Evolutionary conservation across 139 green algal genomes (phyloP), one percentile per base, ranked within the genome.

Genomic region (Ettlia oleoabundans): DNA sequence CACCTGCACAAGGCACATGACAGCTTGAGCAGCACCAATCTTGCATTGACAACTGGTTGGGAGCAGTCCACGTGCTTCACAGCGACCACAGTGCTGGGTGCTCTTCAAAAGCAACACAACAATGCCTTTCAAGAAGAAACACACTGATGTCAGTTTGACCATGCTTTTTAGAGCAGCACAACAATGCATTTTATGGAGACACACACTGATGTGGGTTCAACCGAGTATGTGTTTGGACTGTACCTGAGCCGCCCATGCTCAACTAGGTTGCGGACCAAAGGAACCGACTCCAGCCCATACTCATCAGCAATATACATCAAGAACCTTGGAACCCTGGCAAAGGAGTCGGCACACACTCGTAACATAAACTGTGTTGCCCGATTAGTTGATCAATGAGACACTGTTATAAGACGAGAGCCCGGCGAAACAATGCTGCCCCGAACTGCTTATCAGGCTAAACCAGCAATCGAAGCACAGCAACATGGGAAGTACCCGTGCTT

Each of bases 211-310:
- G 13, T 24, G 10, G 47, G 13, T 58, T 24, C 47, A 58, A 58
- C n/a, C n/a, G n/a, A n/a, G n/a, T n/a, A n/a, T n/a, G n/a, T n/a
- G n/a, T n/a, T n/a, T n/a, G n/a, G n/a, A 58, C 10, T 24, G 26
- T 70, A 93, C 83, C 77, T 83, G 15, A 95, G 86, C 5, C 90
- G 80, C 13, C 91, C 91, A 30, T 93, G 86, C 42, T 91, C 83
- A 81, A 96, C 78, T 61, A 96, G 78, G 43, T 84, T 75, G 62
- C 86, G 74, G 32, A 94, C 55, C 4, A 95, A 74, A 22, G 70
- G 67, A 69, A 89, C 69, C 42, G 72, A 69, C 33, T 62, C 43
- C 3, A 66, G 33, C 3, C 43, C 69, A 4, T 78, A 65, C 78
- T 95, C 90, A 1, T 93, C 82, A 2, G 52, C 47, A 7, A 93